Evolutionary conservation across 805 yeast genomes (phyloP).

Genomic region (Wickerhamomyces strasburgensis): DNA sequence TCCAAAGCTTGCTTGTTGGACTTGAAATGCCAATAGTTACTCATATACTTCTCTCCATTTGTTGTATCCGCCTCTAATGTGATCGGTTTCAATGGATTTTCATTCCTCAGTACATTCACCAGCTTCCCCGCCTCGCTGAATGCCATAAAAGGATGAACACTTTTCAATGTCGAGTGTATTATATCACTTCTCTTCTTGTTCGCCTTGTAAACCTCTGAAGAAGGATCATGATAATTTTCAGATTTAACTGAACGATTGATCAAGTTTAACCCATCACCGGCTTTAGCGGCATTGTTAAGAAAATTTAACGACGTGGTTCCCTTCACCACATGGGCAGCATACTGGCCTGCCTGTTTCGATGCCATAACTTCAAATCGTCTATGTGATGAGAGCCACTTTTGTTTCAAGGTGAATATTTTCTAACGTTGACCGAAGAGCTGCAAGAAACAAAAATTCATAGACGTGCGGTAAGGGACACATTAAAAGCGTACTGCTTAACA

Average conservation of each 20-base stretch:
- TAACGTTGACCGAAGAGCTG: too few relatives aligned
- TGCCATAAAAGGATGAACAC: constrained; percentile 11
- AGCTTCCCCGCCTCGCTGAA: constrained; percentile 4
- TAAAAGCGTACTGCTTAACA: too few relatives aligned
- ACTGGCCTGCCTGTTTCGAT: constrained; percentile 1
- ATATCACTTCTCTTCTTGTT: not conserved
- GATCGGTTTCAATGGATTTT: constrained; percentile 3
- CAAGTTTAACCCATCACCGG: constrained; percentile 5
- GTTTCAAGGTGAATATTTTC: too few relatives aligned
- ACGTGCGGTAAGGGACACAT: too few relatives aligned
- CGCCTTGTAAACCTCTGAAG: constrained; percentile 3
- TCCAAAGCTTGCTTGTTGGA: constrained; percentile 4
- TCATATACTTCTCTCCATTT: not conserved
- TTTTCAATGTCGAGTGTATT: constrained; percentile 3
- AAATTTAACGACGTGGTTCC: constrained; percentile 11
- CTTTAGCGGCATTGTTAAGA: constrained; percentile 12
- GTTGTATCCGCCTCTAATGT: constrained; percentile 3
- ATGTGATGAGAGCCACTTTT: too few relatives aligned
- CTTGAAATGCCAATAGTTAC: constrained; percentile 2
- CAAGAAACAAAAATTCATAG: too few relatives aligned
- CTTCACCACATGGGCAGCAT: constrained; percentile 9
- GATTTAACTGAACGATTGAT: not conserved
- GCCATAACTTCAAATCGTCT: too few relatives aligned
- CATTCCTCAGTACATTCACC: not conserved
- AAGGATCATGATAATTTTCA: not conserved